phyloP scores from a whole-genome alignment of 2,329 filamentous ascomycete species.

The Fusarium tanahbumbuense region DNA sequence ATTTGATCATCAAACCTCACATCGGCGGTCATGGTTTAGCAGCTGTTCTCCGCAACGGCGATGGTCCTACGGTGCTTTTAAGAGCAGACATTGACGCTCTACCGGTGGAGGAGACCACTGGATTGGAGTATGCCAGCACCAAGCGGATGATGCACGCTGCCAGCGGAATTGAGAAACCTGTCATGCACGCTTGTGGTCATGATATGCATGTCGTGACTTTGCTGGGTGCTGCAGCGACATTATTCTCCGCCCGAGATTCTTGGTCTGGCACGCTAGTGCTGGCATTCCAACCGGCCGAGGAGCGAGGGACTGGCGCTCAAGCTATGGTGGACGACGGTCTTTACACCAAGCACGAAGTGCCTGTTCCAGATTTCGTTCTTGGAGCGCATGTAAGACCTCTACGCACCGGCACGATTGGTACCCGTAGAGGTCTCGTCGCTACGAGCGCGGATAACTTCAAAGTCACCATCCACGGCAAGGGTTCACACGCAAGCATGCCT shows the following conservation, averaged over 20 bases:
- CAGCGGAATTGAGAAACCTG: slow-evolving; percentile 53
- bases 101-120: slow-evolving; percentile 67
- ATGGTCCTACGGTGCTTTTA: slow-evolving; percentile 65
- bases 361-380: slow-evolving; percentile 50
- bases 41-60: slow-evolving; percentile 66
- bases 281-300: slow-evolving; percentile 76
- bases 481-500: slow-evolving; percentile 34
- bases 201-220: slow-evolving; percentile 72
- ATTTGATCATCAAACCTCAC: slow-evolving; percentile 54
- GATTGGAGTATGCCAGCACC: slow-evolving; percentile 64
- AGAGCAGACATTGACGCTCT: slow-evolving; percentile 73
- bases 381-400: slow-evolving; percentile 52
- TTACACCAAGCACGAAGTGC: slow-evolving; percentile 42
- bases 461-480: slow-evolving; percentile 52
- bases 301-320: slow-evolving; percentile 69
- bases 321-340: slow-evolving; percentile 55
- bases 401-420: slow-evolving; percentile 49
- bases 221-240: slow-evolving; percentile 64
- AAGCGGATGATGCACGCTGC: slow-evolving; percentile 4
- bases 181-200: slow-evolving; percentile 78
- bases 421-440: slow-evolving; percentile 43
- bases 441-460: slow-evolving; percentile 45
- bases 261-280: slow-evolving; percentile 74
- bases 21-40: slow-evolving; percentile 71
- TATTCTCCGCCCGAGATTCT: slow-evolving; percentile 55